Percentiles rank a stretch among this genome's conserved stretches.
Conservation (phyloP, 495 filamentous ascomycete genomes). For the Penicillium manginii region DNA sequence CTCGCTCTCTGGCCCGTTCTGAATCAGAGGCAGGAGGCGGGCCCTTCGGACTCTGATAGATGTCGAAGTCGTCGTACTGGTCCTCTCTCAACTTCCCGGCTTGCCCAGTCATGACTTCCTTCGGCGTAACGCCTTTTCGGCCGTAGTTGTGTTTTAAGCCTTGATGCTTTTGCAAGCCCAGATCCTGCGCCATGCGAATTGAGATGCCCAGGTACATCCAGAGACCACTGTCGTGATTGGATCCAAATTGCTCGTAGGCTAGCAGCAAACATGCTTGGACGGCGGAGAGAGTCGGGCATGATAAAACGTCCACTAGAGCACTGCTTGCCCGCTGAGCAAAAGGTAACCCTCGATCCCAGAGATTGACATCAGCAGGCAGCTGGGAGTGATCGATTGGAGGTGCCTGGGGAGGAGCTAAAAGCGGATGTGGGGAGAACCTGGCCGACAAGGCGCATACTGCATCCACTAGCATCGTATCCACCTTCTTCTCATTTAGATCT, state of each 20-base stretch:
- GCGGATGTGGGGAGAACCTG: conserved; percentile 73
- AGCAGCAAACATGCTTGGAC: conserved; percentile 80
- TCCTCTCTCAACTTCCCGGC: conserved; percentile 48
- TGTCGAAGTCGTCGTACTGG: conserved; percentile 45
- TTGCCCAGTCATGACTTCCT: conserved; percentile 51
- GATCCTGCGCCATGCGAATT: conserved; percentile 83
- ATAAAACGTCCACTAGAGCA: conserved; percentile 73
- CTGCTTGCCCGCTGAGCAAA: conserved; percentile 79
- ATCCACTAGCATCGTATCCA: conserved; percentile 87
- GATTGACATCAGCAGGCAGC: conserved; percentile 39
- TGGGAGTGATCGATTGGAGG: conserved; percentile 54
- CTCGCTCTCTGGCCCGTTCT: conserved; percentile 63
- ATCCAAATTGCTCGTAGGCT: conserved; percentile 85
- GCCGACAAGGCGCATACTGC: conserved; percentile 80
- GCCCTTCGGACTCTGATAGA: conserved; percentile 26
- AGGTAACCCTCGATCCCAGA: conserved; percentile 62
- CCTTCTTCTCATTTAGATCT: conserved; percentile 72
- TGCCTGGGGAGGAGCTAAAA: conserved; percentile 58
- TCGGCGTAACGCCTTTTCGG: conserved; percentile 54
- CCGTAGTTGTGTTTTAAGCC: conserved; percentile 72
- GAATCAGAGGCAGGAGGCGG: conserved; percentile 31
- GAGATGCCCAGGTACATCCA: conserved; percentile 90
- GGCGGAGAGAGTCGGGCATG: conserved; percentile 76
- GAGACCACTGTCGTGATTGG: conserved; percentile 81
- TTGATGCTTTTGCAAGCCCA: conserved; percentile 78